Evolutionary conservation across 2,329 filamentous ascomycete species (phyloP), one percentile per base, ranked within the genome.

Genomic region (Fusarium piperis): DNA sequence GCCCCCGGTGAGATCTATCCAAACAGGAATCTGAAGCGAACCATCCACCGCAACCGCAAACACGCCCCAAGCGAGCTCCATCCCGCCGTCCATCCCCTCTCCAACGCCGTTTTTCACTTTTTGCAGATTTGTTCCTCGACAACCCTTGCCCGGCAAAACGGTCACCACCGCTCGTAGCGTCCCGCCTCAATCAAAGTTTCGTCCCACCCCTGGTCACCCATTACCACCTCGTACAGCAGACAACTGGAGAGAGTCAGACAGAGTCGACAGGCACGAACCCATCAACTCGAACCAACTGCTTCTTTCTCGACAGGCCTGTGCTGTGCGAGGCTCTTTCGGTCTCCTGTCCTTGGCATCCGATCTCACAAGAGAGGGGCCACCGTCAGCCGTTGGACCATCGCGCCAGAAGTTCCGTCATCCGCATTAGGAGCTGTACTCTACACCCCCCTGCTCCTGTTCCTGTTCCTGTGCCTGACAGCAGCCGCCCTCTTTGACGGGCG

Each of bases 331-430:
- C 61, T 66, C 67, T 48, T 64, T 46, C 38, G 41, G 46, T 68
- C 41, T n/a, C 28, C 28, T 56, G 18, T 48, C 46, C 76, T 78
- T 77, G 74, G 76, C 76, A 75, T 77, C 76, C 63, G 70, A 78
- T 77, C 73, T 71, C 62, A 39, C 55, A 30, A 56, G 58, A 64
- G 51, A 58, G 41, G 35, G 57, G 44, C 56, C 57, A 59, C 51
- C 57, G 56, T 52, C 56, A 48, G 53, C 63, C 59, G 62, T 67
- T 56, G 57, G 55, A 48, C 35, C 41, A 60, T 53, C 28, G 23
- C 41, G 46, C 28, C 46, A 61, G 59, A 60, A 36, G 28, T 38
- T 48, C 26, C 38, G n/a, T 46, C 32, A 38, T 46, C 59, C 57
- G 30, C 26, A 38, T 48, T 36, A 39, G 48, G 39, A n/a, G 41